Conservation (phyloP, 495 filamentous ascomycete species). For the Hypoxylon perforatum region DNA sequence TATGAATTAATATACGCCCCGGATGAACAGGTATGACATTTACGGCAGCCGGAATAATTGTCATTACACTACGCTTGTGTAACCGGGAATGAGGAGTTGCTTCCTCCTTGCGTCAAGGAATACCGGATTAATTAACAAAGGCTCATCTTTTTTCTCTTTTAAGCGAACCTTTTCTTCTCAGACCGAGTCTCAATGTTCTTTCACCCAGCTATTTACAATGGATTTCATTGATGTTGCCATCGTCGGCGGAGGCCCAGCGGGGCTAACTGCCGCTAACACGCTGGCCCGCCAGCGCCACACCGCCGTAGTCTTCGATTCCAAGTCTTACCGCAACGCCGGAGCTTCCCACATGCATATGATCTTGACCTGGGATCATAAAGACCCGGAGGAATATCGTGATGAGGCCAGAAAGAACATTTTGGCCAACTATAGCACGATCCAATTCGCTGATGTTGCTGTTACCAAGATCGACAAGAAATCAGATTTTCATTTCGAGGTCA, state of each 20-base stretch:
- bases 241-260: slow-evolving; percentile 63
- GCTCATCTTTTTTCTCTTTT: no score
- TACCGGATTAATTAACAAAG: no score
- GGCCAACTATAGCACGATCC: slow-evolving; percentile 50
- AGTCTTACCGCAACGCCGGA: slow-evolving; percentile 55
- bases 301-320: slow-evolving; percentile 57
- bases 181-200: no score
- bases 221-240: slow-evolving; percentile 55
- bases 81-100: no score
- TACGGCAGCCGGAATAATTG: no score
- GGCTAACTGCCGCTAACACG: slow-evolving; percentile 53
- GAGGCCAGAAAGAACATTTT: slow-evolving; percentile 45
- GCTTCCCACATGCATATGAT: slow-evolving; percentile 59
- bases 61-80: no score
- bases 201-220: slow-evolving; percentile 1
- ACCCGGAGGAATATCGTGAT: slow-evolving; percentile 49
- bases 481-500: slow-evolving; percentile 41
- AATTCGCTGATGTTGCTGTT: slow-evolving; percentile 50
- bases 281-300: slow-evolving; percentile 57
- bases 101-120: no score
- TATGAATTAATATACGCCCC: no score
- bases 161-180: no score
- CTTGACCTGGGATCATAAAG: slow-evolving; percentile 53
- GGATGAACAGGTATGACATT: no score
- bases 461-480: slow-evolving; percentile 36